phyloP scores from a whole-genome alignment of 108 stramenopile species.

The Fistulifera pelliculosa region DNA sequence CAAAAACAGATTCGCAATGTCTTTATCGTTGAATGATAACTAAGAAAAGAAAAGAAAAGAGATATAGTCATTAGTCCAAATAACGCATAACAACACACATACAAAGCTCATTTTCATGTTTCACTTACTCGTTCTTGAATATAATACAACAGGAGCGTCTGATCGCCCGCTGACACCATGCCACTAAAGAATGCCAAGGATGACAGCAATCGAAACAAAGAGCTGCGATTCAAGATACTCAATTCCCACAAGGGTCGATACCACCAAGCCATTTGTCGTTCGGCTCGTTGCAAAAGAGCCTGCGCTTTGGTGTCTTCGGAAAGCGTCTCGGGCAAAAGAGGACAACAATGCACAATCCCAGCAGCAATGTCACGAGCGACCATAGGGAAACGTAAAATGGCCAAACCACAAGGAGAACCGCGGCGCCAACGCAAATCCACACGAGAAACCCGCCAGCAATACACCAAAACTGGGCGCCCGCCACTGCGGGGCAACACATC shows the following conservation, averaged over 20 bases:
- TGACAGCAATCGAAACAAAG: constrained; percentile 59
- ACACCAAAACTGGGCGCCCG: constrained; percentile 70
- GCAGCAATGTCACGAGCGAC: constrained; percentile 28
- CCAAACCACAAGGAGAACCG: constrained; percentile 45
- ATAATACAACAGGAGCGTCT: constrained; percentile 66
- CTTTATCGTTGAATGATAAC: constrained; percentile 2
- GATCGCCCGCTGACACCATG: constrained; percentile 54
- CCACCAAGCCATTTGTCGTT: neutral
- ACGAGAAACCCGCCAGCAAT: constrained; percentile 57
- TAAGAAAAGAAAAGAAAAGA: too few relatives aligned
- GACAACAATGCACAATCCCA: constrained; percentile 39
- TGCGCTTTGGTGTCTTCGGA: constrained; percentile 8
- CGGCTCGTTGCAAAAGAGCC: neutral
- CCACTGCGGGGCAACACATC: constrained; percentile 71
- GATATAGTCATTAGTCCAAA: too few relatives aligned
- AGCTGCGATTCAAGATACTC: constrained; percentile 70
- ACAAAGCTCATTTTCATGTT: neutral
- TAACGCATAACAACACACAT: too few relatives aligned
- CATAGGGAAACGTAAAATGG: constrained; percentile 44
- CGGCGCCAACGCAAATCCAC: constrained; percentile 60
- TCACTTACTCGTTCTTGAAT: constrained; percentile 54
- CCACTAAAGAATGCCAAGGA: constrained; percentile 74
- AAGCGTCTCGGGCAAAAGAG: constrained; percentile 66
- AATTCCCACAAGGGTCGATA: constrained; percentile 54
- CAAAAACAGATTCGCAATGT: constrained; percentile 43